A percentile compares a stretch with the other conserved stretches of the same genome.
Conservation (phyloP, 1,284 basidiomycete species). For the Fomitopsis schrenkii region DNA sequence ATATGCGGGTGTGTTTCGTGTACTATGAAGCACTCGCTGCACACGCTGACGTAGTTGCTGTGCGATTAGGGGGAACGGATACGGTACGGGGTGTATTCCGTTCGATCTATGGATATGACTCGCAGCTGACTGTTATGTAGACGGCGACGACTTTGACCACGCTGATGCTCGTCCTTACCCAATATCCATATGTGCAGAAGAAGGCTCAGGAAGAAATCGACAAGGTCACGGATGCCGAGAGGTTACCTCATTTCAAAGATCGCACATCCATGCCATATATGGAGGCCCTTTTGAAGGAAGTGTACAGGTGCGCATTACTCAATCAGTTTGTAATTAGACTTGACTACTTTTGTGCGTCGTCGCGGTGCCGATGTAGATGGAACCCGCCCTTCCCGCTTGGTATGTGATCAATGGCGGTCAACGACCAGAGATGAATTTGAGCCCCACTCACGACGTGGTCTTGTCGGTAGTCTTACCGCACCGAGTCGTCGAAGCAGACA, state of each 20-base stretch:
- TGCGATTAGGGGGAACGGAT: conserved; percentile 18
- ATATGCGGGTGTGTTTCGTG: background rate
- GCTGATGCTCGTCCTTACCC: too few relatives aligned
- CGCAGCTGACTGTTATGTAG: background rate
- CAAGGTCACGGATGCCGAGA: background rate
- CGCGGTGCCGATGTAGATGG: background rate
- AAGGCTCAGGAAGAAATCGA: background rate
- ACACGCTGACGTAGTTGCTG: too few relatives aligned
- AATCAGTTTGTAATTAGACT: too few relatives aligned
- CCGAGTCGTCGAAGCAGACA: conserved; percentile 37
- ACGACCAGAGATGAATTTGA: background rate
- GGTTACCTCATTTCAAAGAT: background rate
- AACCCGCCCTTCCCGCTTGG: background rate
- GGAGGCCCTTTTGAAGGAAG: background rate
- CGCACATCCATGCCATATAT: background rate
- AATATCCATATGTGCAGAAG: background rate
- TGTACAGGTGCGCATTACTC: too few relatives aligned
- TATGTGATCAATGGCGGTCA: background rate
- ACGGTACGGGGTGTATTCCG: conserved; percentile 11
- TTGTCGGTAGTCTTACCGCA: conserved; percentile 8
- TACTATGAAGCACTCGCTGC: too few relatives aligned
- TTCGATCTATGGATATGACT: background rate
- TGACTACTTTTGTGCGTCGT: background rate
- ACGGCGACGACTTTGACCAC: too few relatives aligned
- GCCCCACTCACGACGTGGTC: too few relatives aligned